These are phyloP conservation scores for Clohesyomyces aquaticus DNA, from an alignment of 495 filamentous ascomycete species.

Conservation along the genomic window DNA sequence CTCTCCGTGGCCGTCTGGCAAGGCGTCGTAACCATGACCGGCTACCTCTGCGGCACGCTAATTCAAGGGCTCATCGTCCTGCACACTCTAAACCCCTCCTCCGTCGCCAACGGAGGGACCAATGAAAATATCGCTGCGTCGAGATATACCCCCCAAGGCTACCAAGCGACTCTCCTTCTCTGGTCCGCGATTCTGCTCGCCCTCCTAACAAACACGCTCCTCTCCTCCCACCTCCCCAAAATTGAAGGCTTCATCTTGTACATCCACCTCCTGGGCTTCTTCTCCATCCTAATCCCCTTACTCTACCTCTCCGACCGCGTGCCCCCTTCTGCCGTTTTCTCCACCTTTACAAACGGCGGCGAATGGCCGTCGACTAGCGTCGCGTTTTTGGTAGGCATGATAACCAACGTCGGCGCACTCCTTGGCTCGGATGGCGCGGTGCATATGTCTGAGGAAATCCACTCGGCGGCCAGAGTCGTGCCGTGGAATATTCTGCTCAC, in stretches of 20 bases:
- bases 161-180: background rate
- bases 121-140: too few species aligned
- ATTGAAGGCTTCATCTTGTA: slow-evolving; percentile 29
- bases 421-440: background rate
- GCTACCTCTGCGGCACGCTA: background rate
- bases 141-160: too few species aligned
- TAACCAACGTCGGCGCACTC: background rate
- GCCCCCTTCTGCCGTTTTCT: background rate
- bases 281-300: slow-evolving; percentile 24
- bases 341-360: background rate
- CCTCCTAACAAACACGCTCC: slow-evolving; percentile 13
- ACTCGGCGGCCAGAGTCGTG: background rate
- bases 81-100: background rate
- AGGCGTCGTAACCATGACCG: background rate
- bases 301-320: background rate
- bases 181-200: background rate
- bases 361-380: background rate
- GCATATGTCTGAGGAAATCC: background rate
- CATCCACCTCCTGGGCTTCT: slow-evolving; percentile 31
- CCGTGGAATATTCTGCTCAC: slow-evolving; percentile 16
- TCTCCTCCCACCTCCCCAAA: slow-evolving; percentile 19
- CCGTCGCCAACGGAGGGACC: too few species aligned
- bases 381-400: background rate
- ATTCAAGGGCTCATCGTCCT: slow-evolving; percentile 1
- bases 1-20: slow-evolving; percentile 1